Evolutionary conservation across 495 filamentous ascomycete genomes (phyloP).

Genomic region (Penicillium alfredii): DNA sequence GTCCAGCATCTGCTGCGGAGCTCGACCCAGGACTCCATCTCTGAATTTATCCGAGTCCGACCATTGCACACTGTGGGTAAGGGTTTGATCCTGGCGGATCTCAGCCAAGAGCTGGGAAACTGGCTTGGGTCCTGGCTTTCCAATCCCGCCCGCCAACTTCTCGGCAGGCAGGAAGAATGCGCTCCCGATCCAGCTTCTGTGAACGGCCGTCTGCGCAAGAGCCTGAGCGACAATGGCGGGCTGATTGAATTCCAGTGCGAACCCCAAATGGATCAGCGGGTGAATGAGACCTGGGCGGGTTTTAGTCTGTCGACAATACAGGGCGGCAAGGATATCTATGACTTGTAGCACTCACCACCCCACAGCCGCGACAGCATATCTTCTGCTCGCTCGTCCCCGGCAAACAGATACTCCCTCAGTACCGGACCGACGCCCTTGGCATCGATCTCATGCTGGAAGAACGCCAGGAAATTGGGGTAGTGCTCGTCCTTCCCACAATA

Average conservation of each 20-base stretch:
- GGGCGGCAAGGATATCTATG: no score
- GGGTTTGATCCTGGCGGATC: conserved; percentile 47
- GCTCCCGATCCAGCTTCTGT: conserved; percentile 43
- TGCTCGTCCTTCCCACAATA: conserved; percentile 48
- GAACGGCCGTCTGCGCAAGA: conserved; percentile 67
- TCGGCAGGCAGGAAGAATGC: conserved; percentile 51
- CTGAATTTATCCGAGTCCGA: conserved; percentile 57
- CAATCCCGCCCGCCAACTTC: conserved; percentile 33
- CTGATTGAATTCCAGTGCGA: conserved; percentile 73
- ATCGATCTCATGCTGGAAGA: conserved; percentile 68
- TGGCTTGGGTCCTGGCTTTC: conserved; percentile 34
- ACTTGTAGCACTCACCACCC: conserved; percentile 38
- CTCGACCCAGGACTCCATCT: conserved; percentile 59
- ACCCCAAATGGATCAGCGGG: conserved; percentile 79
- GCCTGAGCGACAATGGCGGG: conserved; percentile 77
- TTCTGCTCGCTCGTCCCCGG: conserved; percentile 52
- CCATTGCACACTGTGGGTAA: conserved; percentile 44
- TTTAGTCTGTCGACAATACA: no score
- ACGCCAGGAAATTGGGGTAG: conserved; percentile 64
- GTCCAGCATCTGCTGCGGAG: conserved; percentile 55
- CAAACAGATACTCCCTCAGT: conserved; percentile 61
- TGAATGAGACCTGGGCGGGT: conserved; percentile 58
- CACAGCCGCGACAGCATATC: conserved; percentile 55
- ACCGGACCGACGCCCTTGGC: conserved; percentile 51
- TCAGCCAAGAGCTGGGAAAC: conserved; percentile 56